Evolutionary conservation across 2,329 filamentous ascomycete species (phyloP), one percentile per base, ranked within the genome.

Genomic region (Diaporthe nobilis): DNA sequence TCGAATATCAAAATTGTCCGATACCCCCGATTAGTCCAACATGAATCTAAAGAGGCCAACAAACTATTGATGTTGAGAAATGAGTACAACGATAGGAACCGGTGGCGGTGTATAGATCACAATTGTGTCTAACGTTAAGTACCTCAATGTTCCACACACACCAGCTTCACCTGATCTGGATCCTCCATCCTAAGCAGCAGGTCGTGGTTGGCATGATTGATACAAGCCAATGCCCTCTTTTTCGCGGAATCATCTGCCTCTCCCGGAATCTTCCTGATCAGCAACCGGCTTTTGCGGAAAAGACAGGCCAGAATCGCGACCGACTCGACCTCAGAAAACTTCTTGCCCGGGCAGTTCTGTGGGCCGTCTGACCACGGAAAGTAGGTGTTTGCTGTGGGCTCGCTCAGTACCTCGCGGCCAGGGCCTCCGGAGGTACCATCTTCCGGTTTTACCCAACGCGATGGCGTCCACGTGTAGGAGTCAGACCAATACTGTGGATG

Each of bases 291-390:
- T 53, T 80, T 78, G 1, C 76, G 67, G 72, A 82, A 80, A 25
- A 82, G 67, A 9, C 51, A 72, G 2, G 81, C 81, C 60, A 83
- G 68, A 4, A 78, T 80, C 2, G 81, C 81, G 1, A 82, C 82
- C 37, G 81, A 81, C 77, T 83, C 82, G 71, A 84, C 80, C 57
- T 83, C 79, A 5, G 81, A 80, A 74, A 84, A 83, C 68, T 82
- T 83, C n/a, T 72, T 78, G 0, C 81, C 83, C 0, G 81, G 79
- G 28, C 82, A 83, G 63, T 80, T 78, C 12, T 79, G 80, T 28
- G 77, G 51, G n/a, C 82, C 82, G 5, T 82, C 81, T 0, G 81
- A 81, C 82, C 82, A 84, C 1, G 78, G 78, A 5, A 80, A 28
- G 58, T 79, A 81, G 0, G 74, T 77, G 7, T 79, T 78, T 10